Conservation (phyloP, 1,284 basidiomycete genomes). For the Afroboletus lepidellus region DNA sequence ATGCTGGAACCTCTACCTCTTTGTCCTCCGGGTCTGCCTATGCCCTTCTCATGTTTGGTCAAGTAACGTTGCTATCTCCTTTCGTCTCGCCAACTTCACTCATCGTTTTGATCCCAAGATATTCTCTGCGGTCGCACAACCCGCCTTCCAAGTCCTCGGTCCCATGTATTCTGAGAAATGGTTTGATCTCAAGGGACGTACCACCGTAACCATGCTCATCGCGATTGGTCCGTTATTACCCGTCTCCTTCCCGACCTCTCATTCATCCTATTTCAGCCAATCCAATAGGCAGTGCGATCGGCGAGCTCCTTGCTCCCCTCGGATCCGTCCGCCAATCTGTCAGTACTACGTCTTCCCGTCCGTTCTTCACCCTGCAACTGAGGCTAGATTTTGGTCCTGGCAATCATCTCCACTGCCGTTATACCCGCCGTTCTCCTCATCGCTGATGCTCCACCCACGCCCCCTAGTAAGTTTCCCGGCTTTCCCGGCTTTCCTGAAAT, state of each 20-base stretch:
- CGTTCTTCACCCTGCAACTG: not conserved
- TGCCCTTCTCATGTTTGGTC: conserved; percentile 64
- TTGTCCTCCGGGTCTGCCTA: conserved; percentile 56
- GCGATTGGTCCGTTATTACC: conserved; percentile 53
- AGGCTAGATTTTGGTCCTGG: conserved; percentile 65
- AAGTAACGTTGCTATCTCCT: conserved; percentile 52
- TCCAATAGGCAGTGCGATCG: conserved; percentile 65
- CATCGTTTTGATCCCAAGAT: conserved; percentile 17
- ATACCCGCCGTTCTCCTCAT: conserved; percentile 59
- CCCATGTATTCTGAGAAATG: conserved; percentile 78
- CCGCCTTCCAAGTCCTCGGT: conserved; percentile 69
- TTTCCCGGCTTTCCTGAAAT: not conserved
- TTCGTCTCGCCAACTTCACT: conserved; percentile 38
- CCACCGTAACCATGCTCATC: conserved; percentile 77
- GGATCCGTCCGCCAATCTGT: conserved; percentile 58
- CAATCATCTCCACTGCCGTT: conserved; percentile 63
- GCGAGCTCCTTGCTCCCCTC: conserved; percentile 67
- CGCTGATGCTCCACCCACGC: conserved; percentile 59
- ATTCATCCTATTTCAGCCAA: conserved; percentile 46
- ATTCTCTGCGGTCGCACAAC: conserved; percentile 55
- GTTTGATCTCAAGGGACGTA: conserved; percentile 72
- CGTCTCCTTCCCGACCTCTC: not conserved
- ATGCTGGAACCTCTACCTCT: conserved; percentile 58
- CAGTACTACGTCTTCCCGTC: conserved; percentile 21
- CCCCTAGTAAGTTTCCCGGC: conserved; percentile 57